These are phyloP conservation scores for Geopyxis carbonaria DNA, from an alignment of 495 filamentous ascomycete genomes.

Conservation along the genomic window DNA sequence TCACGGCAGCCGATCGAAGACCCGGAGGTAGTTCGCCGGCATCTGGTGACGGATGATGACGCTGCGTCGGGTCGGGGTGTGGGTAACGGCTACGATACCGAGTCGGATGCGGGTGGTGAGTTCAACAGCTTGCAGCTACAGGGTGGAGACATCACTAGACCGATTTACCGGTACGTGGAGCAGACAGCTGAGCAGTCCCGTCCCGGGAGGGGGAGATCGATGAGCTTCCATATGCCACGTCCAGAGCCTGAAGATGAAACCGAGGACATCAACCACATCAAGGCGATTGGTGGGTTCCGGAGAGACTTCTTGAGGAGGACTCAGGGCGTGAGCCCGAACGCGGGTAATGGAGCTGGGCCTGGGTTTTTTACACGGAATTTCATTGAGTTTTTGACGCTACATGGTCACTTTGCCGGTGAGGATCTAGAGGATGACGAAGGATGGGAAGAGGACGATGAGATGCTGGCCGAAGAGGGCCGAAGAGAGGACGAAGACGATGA, in stretches of 20 bases:
- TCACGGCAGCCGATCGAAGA: constrained; percentile 50
- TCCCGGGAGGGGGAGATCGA: constrained; percentile 41
- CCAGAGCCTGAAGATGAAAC: constrained; percentile 61
- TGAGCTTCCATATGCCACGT: constrained; percentile 64
- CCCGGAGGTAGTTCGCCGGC: constrained; percentile 61
- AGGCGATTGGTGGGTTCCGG: constrained; percentile 80
- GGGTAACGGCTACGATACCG: constrained; percentile 29
- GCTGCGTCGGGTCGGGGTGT: constrained; percentile 34
- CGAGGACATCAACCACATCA: constrained; percentile 72
- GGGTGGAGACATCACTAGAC: constrained; percentile 81
- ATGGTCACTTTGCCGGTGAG: constrained; percentile 95
- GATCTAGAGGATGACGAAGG: constrained; percentile 50
- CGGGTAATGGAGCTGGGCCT: constrained; percentile 13
- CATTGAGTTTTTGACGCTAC: constrained; percentile 82
- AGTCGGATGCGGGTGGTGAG: constrained; percentile 35
- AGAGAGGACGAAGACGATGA: constrained; percentile 47
- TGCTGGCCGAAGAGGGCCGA: constrained; percentile 44
- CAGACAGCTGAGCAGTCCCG: constrained; percentile 39
- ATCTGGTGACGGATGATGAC: constrained; percentile 45
- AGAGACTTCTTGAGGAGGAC: constrained; percentile 61
- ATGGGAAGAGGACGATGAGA: constrained; percentile 67
- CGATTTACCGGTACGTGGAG: constrained; percentile 89
- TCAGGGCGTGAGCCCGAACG: constrained; percentile 26
- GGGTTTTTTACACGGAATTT: constrained; percentile 76
- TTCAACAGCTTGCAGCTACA: constrained; percentile 87